These are phyloP conservation scores for Elasticomyces elasticus DNA, from an alignment of 495 filamentous ascomycete species.

Conservation along the genomic window DNA sequence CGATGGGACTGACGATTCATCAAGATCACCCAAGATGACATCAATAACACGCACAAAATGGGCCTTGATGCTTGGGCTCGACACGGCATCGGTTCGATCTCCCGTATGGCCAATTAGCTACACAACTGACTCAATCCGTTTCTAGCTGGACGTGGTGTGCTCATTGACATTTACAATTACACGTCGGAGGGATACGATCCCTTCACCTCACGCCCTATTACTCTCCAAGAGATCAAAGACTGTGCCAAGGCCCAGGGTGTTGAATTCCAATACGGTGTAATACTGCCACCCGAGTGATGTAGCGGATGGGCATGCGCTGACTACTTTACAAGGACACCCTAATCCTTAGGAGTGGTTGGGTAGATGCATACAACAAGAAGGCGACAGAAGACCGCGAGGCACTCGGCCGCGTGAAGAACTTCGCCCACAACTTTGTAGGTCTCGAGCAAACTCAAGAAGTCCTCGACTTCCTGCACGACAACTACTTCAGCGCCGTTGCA, in stretches of 20 bases:
- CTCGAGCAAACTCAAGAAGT: constrained; percentile 47
- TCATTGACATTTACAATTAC: constrained; percentile 45
- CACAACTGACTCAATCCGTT: not conserved
- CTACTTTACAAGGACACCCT: too few species aligned
- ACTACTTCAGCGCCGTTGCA: constrained; percentile 52
- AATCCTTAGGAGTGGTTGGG: constrained; percentile 57
- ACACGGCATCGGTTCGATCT: constrained; percentile 36
- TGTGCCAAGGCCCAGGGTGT: constrained; percentile 48
- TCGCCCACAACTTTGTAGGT: constrained; percentile 33
- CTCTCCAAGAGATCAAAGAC: constrained; percentile 43
- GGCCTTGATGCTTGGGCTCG: constrained; percentile 40
- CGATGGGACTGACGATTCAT: not conserved
- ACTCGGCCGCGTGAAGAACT: not conserved
- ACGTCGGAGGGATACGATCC: constrained; percentile 43
- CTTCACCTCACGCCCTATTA: constrained; percentile 52
- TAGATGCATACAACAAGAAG: constrained; percentile 42
- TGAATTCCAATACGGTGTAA: constrained; percentile 46
- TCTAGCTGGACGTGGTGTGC: constrained; percentile 41
- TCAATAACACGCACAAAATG: constrained; percentile 37
- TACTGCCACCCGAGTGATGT: too few species aligned
- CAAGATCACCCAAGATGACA: not conserved
- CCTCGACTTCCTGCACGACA: constrained; percentile 54
- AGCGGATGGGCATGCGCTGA: too few species aligned
- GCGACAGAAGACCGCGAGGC: constrained; percentile 26
- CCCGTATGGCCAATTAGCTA: not conserved